Conservation (phyloP, 441 rosid species). For the Metrosideros polymorpha region DNA sequence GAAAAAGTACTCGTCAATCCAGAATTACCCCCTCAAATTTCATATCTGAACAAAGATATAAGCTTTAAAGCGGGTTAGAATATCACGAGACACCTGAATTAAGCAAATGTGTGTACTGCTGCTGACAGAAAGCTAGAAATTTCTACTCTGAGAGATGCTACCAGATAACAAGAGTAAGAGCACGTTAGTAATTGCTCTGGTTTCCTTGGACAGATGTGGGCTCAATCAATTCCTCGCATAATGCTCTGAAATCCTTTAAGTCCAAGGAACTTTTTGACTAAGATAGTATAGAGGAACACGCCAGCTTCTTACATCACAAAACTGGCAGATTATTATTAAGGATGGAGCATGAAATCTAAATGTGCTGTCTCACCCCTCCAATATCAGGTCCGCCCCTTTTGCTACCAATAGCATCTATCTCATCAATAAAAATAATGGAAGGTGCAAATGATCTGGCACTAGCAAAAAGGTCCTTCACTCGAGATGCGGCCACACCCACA, state of each 20-base stretch:
- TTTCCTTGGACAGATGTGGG: background rate
- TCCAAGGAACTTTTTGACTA: background rate
- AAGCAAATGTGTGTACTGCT: background rate
- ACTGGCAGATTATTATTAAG: background rate
- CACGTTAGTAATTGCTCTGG: background rate
- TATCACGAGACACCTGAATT: background rate
- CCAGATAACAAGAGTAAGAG: background rate
- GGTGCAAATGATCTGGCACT: conserved; percentile 93
- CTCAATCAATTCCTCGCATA: background rate
- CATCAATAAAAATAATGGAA: conserved; percentile 92
- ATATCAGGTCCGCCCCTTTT: conserved; percentile 98
- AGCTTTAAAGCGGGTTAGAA: background rate
- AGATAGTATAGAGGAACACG: background rate
- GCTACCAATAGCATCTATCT: conserved; percentile 98
- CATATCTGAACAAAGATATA: background rate
- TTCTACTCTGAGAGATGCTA: background rate
- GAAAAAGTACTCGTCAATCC: background rate
- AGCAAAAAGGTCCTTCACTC: conserved; percentile 94
- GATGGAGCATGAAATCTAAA: background rate
- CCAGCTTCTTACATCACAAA: background rate
- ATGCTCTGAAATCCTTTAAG: background rate
- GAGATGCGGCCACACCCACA: conserved; percentile 98
- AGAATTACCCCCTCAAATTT: background rate
- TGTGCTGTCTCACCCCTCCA: conserved; percentile 70
- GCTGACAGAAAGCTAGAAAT: background rate